Evolutionary conservation across 2,329 filamentous ascomycete species (phyloP).

Genomic region (Exophiala sp.): DNA sequence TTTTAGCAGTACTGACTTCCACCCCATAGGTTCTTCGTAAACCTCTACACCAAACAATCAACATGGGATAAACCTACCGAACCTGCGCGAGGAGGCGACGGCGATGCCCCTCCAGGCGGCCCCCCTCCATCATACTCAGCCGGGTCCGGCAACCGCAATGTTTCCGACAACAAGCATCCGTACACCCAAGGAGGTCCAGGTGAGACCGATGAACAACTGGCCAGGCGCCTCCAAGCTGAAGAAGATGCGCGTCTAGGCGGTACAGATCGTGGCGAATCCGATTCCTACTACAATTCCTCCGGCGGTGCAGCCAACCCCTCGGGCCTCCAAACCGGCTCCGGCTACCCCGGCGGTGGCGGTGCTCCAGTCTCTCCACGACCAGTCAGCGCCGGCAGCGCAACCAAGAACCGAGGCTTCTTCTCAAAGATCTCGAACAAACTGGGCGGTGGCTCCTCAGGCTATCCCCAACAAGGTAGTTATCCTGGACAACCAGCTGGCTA

Average conservation of each 20-base stretch:
- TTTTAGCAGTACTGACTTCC: slow-evolving; percentile 1
- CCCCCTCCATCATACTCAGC: slow-evolving; percentile 66
- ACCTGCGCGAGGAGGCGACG: slow-evolving; percentile 56
- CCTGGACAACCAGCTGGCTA: slow-evolving; percentile 14
- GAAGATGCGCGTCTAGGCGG: slow-evolving; percentile 57
- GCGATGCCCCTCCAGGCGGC: slow-evolving; percentile 50
- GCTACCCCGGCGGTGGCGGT: slow-evolving; percentile 41
- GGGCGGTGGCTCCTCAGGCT: slow-evolving; percentile 23
- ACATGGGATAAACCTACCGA: slow-evolving; percentile 83
- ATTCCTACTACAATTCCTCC: slow-evolving; percentile 45
- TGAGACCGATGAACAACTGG: slow-evolving; percentile 66
- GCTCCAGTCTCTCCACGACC: slow-evolving; percentile 31
- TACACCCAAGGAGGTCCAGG: slow-evolving; percentile 53
- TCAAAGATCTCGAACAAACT: slow-evolving; percentile 53
- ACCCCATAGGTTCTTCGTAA: slow-evolving; percentile 77
- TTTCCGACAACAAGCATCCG: slow-evolving; percentile 54
- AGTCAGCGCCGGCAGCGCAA: slow-evolving; percentile 38
- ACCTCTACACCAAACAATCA: slow-evolving; percentile 80
- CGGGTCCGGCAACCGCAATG: slow-evolving; percentile 43
- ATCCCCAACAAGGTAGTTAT: slow-evolving; percentile 24
- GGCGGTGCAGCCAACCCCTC: slow-evolving; percentile 16
- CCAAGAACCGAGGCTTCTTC: slow-evolving; percentile 36
- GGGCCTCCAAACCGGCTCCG: slow-evolving; percentile 24
- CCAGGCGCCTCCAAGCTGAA: slow-evolving; percentile 76
- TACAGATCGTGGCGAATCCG: slow-evolving; percentile 37